Evolutionary conservation across 768 basidiomycete species (phyloP), one percentile per base, ranked within the genome.

Genomic region (Serendipita sp.): DNA sequence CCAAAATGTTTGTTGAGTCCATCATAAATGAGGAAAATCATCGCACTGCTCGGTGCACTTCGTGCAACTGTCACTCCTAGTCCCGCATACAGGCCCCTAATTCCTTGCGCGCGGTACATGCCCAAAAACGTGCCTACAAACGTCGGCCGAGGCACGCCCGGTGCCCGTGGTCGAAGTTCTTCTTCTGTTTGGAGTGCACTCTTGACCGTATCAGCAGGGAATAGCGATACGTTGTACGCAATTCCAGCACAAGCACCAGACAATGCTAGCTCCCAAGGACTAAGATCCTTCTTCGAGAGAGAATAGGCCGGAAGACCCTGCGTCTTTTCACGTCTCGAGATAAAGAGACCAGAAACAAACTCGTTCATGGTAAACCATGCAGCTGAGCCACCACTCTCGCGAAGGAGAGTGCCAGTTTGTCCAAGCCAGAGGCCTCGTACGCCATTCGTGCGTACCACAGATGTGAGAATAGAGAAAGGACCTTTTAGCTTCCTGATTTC

Each of bases 121-220:
- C 83, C 82, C 70, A 72, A 79, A 41, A 83, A 84, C 62, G 84
- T 88, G 38, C 79, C 78, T 70, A 74, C 74, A 72, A 78, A 87
- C 77, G 71, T 82, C 70, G 75, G 74, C 68, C 63, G 15, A 72
- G 69, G 65, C 70, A 73, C 48, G 68, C 73, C 64, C 11, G 63
- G 64, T 18, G 75, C 74, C 34, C 78, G 73, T 45, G 85, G 83
- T 5, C 88, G 78, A 65, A 95, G 78, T 74, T 96, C 94, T 63
- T 89, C 88, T 72, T 87, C 88, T 0, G 95, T 98, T 78, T 97
- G 95, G 72, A 98, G 89, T 65, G 91, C 81, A 67, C 87, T 89
- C 79, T 98, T 98, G 70, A 97, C 81, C 34, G 89, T 89, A 75
- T 98, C 95, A 3, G 93, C 93, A 0, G 95, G 95, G 78, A 94